These are phyloP conservation scores for Myxozyma neotropica DNA, from an alignment of 805 yeast genomes.

Conservation along the genomic window DNA sequence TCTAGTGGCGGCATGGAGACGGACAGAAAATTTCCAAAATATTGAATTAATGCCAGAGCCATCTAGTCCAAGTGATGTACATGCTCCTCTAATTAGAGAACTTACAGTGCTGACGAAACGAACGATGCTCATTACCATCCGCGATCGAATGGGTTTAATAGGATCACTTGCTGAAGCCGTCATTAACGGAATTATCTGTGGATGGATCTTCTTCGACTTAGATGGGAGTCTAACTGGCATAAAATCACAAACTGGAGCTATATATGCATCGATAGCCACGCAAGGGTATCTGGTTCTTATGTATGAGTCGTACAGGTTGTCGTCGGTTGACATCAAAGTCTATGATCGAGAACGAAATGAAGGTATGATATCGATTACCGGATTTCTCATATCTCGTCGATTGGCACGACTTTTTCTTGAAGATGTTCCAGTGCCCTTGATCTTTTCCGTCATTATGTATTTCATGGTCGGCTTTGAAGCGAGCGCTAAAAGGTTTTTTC, in stretches of 20 bases:
- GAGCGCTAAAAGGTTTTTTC: slow-evolving; percentile 54
- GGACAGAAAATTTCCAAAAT: slow-evolving; percentile 1
- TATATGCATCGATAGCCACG: slow-evolving; percentile 56
- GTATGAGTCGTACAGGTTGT: slow-evolving; percentile 62
- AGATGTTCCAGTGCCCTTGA: slow-evolving; percentile 63
- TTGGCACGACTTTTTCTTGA: slow-evolving; percentile 67
- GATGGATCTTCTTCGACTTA: slow-evolving; percentile 70
- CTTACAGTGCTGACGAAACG: slow-evolving; percentile 50
- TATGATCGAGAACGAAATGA: slow-evolving; percentile 73
- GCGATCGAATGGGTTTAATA: slow-evolving; percentile 56
- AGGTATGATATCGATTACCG: slow-evolving; percentile 63
- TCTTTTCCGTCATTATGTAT: slow-evolving; percentile 64
- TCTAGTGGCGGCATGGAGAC: slow-evolving; percentile 48
- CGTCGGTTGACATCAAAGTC: slow-evolving; percentile 56
- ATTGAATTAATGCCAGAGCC: slow-evolving; percentile 10
- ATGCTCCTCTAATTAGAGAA: slow-evolving; percentile 51
- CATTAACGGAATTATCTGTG: slow-evolving; percentile 61
- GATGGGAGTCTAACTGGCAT: slow-evolving; percentile 63
- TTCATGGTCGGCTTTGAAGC: slow-evolving; percentile 75
- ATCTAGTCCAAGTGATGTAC: slow-evolving; percentile 36
- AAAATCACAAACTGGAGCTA: slow-evolving; percentile 56
- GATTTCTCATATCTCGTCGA: slow-evolving; percentile 68
- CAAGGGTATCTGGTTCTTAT: slow-evolving; percentile 59
- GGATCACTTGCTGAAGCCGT: slow-evolving; percentile 52
- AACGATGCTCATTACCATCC: slow-evolving; percentile 49